phyloP scores from a whole-genome alignment of 2,329 filamentous ascomycete species.

The Cladosporium sp. region DNA sequence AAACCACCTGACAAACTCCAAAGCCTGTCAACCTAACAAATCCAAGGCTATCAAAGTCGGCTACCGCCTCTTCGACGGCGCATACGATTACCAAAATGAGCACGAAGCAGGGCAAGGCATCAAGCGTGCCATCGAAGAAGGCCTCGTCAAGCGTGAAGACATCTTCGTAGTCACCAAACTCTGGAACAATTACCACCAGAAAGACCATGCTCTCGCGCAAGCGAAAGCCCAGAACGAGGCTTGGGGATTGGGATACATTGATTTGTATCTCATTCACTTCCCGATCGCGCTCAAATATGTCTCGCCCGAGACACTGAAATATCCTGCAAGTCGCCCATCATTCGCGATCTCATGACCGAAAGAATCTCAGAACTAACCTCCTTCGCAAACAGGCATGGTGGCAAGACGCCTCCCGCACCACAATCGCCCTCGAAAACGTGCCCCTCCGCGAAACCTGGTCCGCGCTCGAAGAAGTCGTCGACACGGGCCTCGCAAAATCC shows the following conservation, averaged over 20 bases:
- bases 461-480: constrained; percentile 74
- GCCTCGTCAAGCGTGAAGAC: constrained; percentile 75
- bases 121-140: constrained; percentile 71
- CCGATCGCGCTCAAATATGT: constrained; percentile 36
- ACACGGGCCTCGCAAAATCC: constrained; percentile 65
- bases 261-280: constrained; percentile 58
- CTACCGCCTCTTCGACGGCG: constrained; percentile 58
- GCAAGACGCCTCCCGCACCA: constrained; percentile 52
- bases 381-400: constrained; percentile 1
- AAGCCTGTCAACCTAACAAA: neutral
- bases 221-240: constrained; percentile 70
- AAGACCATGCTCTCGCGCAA: constrained; percentile 70
- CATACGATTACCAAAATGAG: constrained; percentile 73
- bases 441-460: constrained; percentile 79
- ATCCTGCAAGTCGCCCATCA: constrained; percentile 34
- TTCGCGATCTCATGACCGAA: constrained; percentile 41
- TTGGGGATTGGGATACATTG: constrained; percentile 81
- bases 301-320: constrained; percentile 19
- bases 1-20: neutral
- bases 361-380: neutral
- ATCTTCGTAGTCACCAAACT: constrained; percentile 88
- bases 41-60: constrained; percentile 52
- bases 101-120: constrained; percentile 60
- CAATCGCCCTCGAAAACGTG: constrained; percentile 65
- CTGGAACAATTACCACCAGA: constrained; percentile 84